Percentiles rank a stretch among this genome's conserved stretches.
Evolutionary conservation across 2,329 filamentous ascomycete genomes (phyloP).

Genomic region (Aureobasidium pullulans): DNA sequence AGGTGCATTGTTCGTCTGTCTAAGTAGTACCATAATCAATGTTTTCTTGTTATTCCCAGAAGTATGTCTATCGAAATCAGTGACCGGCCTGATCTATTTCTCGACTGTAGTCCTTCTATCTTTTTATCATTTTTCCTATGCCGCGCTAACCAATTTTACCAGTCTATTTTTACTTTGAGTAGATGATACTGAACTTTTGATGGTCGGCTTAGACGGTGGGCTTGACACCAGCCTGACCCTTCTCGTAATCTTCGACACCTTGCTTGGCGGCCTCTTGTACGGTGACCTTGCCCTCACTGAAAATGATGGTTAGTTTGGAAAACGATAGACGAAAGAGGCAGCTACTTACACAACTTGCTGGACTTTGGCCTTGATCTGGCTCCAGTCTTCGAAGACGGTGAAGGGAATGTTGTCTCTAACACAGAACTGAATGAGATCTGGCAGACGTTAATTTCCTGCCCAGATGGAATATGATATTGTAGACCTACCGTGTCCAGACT

Average conservation of each 20-base stretch:
- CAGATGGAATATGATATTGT: not conserved
- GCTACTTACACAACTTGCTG: constrained; percentile 56
- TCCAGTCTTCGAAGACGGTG: constrained; percentile 80
- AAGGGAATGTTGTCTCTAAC: constrained; percentile 78
- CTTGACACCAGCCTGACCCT: constrained; percentile 33
- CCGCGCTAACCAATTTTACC: not conserved
- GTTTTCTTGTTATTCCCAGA: not conserved
- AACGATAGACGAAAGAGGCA: not conserved
- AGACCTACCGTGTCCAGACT: constrained; percentile 69
- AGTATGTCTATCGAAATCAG: not conserved
- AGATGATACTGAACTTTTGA: not conserved
- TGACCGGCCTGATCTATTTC: not conserved
- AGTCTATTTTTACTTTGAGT: not conserved
- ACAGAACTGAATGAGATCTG: constrained; percentile 83
- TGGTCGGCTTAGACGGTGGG: not conserved
- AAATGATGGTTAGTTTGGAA: not conserved
- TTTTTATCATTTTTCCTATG: not conserved
- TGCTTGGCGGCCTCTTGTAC: constrained; percentile 61
- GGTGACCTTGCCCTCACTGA: constrained; percentile 58
- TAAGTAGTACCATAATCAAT: not conserved
- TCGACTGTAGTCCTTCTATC: not conserved
- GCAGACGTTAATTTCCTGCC: constrained; percentile 15
- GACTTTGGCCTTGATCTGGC: constrained; percentile 66
- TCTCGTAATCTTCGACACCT: constrained; percentile 41
- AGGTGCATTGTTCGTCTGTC: no score